A percentile compares a stretch with the other conserved stretches of the same genome.
Evolutionary conservation across 768 basidiomycete species (phyloP).

Genomic region (Paxillus involutus): DNA sequence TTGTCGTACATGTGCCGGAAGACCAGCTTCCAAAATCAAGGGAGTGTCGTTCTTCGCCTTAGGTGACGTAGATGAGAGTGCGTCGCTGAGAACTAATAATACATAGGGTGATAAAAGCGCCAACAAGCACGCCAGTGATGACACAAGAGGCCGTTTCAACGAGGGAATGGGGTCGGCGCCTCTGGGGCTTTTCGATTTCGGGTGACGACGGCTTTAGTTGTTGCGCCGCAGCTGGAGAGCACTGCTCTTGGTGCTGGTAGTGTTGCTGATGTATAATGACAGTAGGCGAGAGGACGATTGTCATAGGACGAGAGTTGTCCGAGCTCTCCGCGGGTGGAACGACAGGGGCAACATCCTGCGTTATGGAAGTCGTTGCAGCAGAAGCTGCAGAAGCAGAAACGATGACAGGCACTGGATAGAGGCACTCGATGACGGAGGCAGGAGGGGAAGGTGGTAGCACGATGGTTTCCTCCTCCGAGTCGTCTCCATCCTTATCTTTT

Average conservation of each 20-base stretch:
- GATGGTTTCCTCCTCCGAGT: conserved; percentile 3
- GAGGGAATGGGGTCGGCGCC: conserved; percentile 23
- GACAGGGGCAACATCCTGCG: conserved; percentile 6
- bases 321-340: background rate
- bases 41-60: background rate
- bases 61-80: conserved; percentile 42
- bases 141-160: conserved; percentile 44
- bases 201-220: conserved; percentile 9
- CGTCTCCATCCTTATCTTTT: conserved; percentile 15
- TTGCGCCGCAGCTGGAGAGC: conserved; percentile 9
- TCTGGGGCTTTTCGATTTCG: conserved; percentile 13
- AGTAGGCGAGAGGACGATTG: conserved; percentile 25
- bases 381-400: background rate
- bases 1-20: background rate
- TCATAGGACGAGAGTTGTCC: conserved; percentile 8
- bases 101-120: conserved; percentile 55
- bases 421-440: conserved; percentile 18
- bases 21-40: background rate
- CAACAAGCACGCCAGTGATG: conserved; percentile 59
- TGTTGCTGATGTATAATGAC: conserved; percentile 25
- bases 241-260: conserved; percentile 12
- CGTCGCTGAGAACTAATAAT: conserved; percentile 47
- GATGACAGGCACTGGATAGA: background rate
- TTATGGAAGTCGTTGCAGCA: conserved; percentile 1
- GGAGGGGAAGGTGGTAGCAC: conserved; percentile 17